Conservation (phyloP, 192 early-diverging fungal species). For the Obelidium mucronatum region DNA sequence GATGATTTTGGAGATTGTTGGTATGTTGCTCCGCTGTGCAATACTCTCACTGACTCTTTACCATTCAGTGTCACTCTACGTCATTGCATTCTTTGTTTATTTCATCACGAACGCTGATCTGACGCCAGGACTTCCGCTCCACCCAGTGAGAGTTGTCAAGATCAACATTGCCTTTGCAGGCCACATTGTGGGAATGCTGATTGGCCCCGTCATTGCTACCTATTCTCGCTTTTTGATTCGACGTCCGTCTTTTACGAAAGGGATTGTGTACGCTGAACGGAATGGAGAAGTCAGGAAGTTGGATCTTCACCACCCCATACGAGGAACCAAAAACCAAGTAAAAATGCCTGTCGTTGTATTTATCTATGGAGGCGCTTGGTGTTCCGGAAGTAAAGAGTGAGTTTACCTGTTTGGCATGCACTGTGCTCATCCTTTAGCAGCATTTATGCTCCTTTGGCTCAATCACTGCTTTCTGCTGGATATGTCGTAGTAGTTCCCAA, state of each 20-base stretch:
- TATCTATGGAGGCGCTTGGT: slow-evolving; percentile 56
- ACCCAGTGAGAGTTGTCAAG: slow-evolving; percentile 37
- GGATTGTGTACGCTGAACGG: not conserved
- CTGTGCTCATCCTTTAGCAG: not conserved
- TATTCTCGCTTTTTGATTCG: slow-evolving; percentile 26
- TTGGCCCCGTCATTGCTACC: slow-evolving; percentile 35
- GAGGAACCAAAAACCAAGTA: not conserved
- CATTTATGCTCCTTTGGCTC: slow-evolving; percentile 48
- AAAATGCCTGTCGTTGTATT: slow-evolving; percentile 52
- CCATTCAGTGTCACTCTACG: not conserved
- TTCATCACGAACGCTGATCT: not conserved
- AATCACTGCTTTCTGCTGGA: slow-evolving; percentile 39
- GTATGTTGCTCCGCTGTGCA: not conserved
- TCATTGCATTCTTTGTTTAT: not conserved
- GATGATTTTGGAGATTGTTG: no score
- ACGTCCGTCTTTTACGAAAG: not conserved
- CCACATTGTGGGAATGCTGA: slow-evolving; percentile 26
- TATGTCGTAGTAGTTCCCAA: slow-evolving; percentile 50
- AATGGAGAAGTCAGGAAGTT: not conserved
- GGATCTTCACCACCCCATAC: slow-evolving; percentile 30
- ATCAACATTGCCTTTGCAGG: slow-evolving; percentile 39
- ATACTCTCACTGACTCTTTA: not conserved
- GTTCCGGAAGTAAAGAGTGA: slow-evolving; percentile 30
- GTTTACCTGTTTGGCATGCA: not conserved
- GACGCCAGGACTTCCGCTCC: slow-evolving; percentile 23